These are phyloP conservation scores for Simplicillium sp. DNA, from an alignment of 2,329 filamentous ascomycete genomes.

Conservation along the genomic window DNA sequence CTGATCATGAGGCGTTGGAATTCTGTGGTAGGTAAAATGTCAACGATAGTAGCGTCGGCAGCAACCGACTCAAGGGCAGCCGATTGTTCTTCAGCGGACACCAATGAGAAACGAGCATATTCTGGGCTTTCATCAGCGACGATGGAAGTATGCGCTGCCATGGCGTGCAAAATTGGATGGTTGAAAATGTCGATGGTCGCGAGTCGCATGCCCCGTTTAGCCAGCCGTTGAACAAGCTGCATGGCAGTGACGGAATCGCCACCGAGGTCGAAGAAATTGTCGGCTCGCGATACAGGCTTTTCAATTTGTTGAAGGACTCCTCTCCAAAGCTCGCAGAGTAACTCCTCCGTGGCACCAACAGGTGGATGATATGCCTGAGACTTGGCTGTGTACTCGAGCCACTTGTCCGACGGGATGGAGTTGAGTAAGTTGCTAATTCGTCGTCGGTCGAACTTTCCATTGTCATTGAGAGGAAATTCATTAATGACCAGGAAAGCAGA, in stretches of 20 bases:
- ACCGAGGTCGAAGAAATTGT: constrained; percentile 11
- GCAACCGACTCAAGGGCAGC: neutral
- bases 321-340: constrained; percentile 16
- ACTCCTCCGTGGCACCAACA: constrained; percentile 11
- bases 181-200: neutral
- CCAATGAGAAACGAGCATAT: neutral
- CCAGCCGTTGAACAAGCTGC: constrained; percentile 6
- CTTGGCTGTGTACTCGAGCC: neutral
- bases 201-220: neutral
- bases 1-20: neutral
- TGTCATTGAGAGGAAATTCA: constrained; percentile 30
- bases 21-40: neutral
- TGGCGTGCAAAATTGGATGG: neutral
- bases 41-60: neutral
- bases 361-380: constrained; percentile 8
- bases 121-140: neutral
- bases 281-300: constrained; percentile 8
- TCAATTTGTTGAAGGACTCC: constrained; percentile 3
- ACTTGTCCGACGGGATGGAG: constrained; percentile 2
- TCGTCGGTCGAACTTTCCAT: constrained; percentile 22
- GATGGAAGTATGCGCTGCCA: neutral
- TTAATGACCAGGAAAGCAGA: constrained; percentile 31
- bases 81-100: neutral
- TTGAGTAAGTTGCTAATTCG: constrained; percentile 1
- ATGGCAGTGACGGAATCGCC: constrained; percentile 13